Evolutionary conservation across 331 rosid genomes (phyloP), one percentile per base, ranked within the genome.

Genomic region (Phaseolus coccineus): DNA sequence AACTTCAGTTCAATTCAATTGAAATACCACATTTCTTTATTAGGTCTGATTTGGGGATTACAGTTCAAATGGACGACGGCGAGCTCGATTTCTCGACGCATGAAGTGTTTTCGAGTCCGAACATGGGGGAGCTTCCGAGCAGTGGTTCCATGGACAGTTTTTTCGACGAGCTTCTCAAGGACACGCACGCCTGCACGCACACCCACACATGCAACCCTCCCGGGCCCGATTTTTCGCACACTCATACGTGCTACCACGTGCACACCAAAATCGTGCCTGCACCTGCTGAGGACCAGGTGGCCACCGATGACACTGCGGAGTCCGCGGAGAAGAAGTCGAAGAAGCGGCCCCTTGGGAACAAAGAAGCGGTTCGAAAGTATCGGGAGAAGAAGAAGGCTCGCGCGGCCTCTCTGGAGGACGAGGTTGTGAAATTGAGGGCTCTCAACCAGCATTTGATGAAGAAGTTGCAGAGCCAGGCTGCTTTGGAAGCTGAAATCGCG

Each of bases 171-270:
- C 89, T 96, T 48, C 83, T 90, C 4, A 91, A 89, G 75, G 99
- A 96, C 51, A 5, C 89, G 16, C 98, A 90, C 25, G 91, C 96
- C 56, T 96, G 99, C 82, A 91, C 96, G 48, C 98, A 96, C 81
- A 90, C 98, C 25, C 99, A 96, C 87, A 96, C 98, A 46, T 96
- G 99, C 84, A 96, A 93, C 82, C 98, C 99, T 16, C 98, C 99
- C 0, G 99, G 99, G 13, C 98, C 98, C 11, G 99, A 96, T 62
- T 76, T 73, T 62, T 85, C 98, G 0, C 99, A 96, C 61, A 91
- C 97, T 22, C 99, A 96, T 83, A 96, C 99, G 10, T 96, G 99
- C 77, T 90, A 91, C 76, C 99, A 96, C 56, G 97, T 90, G 27
- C 99, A 96, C 80, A 96, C 99, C 35, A 89, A 95, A 52, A 91